Conservation (phyloP, 1,284 basidiomycete species). For the Ceratobasidium sp. region DNA sequence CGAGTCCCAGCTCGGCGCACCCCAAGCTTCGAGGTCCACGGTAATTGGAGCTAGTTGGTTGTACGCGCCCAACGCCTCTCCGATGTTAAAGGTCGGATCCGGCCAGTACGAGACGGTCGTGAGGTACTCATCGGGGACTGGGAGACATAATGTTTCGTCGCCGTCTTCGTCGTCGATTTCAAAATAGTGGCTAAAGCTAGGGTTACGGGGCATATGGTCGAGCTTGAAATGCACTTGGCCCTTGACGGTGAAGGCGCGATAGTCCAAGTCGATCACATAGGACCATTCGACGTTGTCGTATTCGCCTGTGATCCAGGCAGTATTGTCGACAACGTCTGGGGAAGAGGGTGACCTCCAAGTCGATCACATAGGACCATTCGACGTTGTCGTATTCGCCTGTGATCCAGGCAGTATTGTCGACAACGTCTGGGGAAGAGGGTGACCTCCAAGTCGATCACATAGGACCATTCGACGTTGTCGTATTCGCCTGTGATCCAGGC, state of each 20-base stretch:
- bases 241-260: slow-evolving; percentile 30
- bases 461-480: background rate
- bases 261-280: slow-evolving; percentile 37
- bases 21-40: background rate
- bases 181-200: background rate
- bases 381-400: background rate
- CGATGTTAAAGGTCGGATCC: background rate
- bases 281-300: background rate
- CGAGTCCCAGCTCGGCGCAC: slow-evolving; percentile 14
- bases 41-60: background rate
- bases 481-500: background rate
- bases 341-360: slow-evolving; percentile 13
- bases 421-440: background rate
- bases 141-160: too few relatives aligned
- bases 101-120: slow-evolving; percentile 17
- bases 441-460: slow-evolving; percentile 29
- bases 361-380: slow-evolving; percentile 25
- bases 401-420: too few relatives aligned
- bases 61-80: background rate
- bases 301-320: too few relatives aligned
- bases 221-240: slow-evolving; percentile 14
- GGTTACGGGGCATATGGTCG: slow-evolving; percentile 18
- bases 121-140: background rate
- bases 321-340: background rate
- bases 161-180: background rate